These are phyloP conservation scores for Lipomyces sp. DNA, from an alignment of 805 yeast species.

Conservation along the genomic window DNA sequence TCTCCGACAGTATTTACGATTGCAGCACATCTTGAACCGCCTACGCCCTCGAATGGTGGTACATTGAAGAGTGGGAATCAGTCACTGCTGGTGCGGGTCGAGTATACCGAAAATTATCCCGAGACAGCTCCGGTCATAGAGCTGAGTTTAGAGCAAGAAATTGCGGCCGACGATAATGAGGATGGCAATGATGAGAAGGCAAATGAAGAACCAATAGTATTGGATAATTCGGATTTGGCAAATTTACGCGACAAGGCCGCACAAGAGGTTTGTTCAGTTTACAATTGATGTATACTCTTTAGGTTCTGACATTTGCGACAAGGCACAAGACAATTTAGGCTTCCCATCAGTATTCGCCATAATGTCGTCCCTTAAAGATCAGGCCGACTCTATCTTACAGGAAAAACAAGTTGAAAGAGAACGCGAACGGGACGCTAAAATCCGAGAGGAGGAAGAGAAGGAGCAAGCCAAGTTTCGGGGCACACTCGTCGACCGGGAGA, in stretches of 20 bases:
- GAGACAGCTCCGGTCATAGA: constrained; percentile 70
- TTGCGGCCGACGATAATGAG: constrained; percentile 50
- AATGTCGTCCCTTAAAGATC: constrained; percentile 76
- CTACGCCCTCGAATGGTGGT: constrained; percentile 44
- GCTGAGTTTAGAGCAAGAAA: constrained; percentile 46
- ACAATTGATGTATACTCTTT: neutral
- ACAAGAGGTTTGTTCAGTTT: constrained; percentile 33
- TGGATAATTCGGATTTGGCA: constrained; percentile 41
- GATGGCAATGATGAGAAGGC: constrained; percentile 59
- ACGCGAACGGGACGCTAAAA: constrained; percentile 60
- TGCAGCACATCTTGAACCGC: constrained; percentile 67
- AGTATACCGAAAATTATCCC: constrained; percentile 80
- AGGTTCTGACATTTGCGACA: neutral
- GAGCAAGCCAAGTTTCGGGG: constrained; percentile 92
- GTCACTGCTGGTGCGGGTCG: constrained; percentile 60
- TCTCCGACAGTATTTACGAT: constrained; percentile 60
- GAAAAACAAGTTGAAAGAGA: constrained; percentile 61
- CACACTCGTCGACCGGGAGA: constrained; percentile 81
- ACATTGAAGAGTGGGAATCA: constrained; percentile 48
- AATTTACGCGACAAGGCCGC: constrained; percentile 38
- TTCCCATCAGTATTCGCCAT: constrained; percentile 90
- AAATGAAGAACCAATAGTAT: constrained; percentile 50
- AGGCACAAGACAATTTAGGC: constrained; percentile 78
- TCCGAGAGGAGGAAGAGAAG: constrained; percentile 69
- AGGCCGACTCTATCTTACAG: constrained; percentile 70